A percentile compares a stretch with the other conserved stretches of the same genome.
phyloP scores from a whole-genome alignment of 495 filamentous ascomycete species.

The Trichocladium uniseriatum region DNA sequence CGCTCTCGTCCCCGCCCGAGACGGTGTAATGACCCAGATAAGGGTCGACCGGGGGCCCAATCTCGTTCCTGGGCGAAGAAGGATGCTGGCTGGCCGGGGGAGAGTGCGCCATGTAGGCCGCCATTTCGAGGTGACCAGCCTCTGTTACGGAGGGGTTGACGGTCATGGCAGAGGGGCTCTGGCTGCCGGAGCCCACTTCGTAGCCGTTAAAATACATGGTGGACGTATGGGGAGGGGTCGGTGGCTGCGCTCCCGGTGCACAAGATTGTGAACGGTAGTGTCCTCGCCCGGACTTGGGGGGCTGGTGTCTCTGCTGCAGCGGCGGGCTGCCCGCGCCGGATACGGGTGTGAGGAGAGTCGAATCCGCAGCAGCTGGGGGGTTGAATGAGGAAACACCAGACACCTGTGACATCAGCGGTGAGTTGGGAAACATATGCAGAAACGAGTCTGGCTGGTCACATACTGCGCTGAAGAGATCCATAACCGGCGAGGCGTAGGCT shows the following conservation, averaged over 20 bases:
- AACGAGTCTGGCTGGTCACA: conserved; percentile 3
- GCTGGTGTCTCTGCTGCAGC: conserved; percentile 29
- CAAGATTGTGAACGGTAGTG: conserved; percentile 25
- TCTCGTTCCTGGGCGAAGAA: conserved; percentile 24
- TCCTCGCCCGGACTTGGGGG: conserved; percentile 28
- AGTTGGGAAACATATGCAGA: neutral
- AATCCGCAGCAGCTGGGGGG: conserved; percentile 35
- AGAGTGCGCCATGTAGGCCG: conserved; percentile 22
- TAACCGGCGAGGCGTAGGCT: conserved; percentile 21
- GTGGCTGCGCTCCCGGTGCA: conserved; percentile 29
- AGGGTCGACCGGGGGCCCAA: conserved; percentile 23
- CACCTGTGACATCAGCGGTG: conserved; percentile 11
- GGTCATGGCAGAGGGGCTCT: conserved; percentile 30
- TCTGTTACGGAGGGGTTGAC: conserved; percentile 24
- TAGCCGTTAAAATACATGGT: conserved; percentile 30
- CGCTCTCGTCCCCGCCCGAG: conserved; percentile 17
- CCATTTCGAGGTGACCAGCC: conserved; percentile 23
- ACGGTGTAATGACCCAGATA: conserved; percentile 27
- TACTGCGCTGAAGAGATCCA: conserved; percentile 28
- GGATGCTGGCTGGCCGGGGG: conserved; percentile 20
- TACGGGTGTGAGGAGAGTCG: conserved; percentile 38
- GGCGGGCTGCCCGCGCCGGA: conserved; percentile 38
- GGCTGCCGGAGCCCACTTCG: conserved; percentile 24
- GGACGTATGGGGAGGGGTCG: conserved; percentile 36
- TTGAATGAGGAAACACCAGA: conserved; percentile 37